Conservation (phyloP, 2,329 filamentous ascomycete species). For the Podosphaera fusca region DNA sequence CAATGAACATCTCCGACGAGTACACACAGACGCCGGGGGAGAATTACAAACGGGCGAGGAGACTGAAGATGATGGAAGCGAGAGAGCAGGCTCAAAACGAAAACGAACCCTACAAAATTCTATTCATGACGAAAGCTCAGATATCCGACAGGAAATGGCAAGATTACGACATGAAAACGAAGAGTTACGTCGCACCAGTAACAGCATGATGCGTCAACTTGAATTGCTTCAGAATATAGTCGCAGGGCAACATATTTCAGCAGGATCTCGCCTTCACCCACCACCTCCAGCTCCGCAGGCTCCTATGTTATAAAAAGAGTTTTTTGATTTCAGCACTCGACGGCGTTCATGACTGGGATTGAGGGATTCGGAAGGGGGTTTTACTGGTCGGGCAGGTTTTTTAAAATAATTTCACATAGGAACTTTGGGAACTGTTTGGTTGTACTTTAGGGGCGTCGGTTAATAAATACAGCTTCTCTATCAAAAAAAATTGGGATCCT, state of each 20-base stretch:
- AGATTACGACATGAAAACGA: slow-evolving; percentile 41
- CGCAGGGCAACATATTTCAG: background rate
- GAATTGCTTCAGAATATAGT: slow-evolving; percentile 9
- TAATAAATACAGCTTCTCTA: no score
- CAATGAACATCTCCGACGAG: slow-evolving; percentile 74
- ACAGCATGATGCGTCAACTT: slow-evolving; percentile 12
- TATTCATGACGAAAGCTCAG: slow-evolving; percentile 19
- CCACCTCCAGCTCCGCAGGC: slow-evolving; percentile 5
- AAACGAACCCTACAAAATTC: slow-evolving; percentile 16
- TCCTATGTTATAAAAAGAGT: slow-evolving; percentile 1
- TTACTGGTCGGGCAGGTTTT: background rate
- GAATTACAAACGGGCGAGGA: slow-evolving; percentile 19
- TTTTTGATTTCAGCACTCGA: background rate
- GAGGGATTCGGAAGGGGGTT: background rate
- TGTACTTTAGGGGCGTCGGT: no score
- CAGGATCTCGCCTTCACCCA: slow-evolving; percentile 4
- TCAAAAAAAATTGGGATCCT: no score
- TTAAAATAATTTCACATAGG: background rate
- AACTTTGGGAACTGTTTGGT: no score
- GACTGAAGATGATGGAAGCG: slow-evolving; percentile 19
- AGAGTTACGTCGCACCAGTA: slow-evolving; percentile 28
- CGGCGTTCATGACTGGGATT: slow-evolving; percentile 1
- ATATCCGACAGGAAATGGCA: slow-evolving; percentile 40
- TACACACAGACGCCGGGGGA: slow-evolving; percentile 37
- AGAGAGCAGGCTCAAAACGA: slow-evolving; percentile 24